Evolutionary conservation across 2,329 filamentous ascomycete species (phyloP).

Genomic region (Cladophialophora yegresii): DNA sequence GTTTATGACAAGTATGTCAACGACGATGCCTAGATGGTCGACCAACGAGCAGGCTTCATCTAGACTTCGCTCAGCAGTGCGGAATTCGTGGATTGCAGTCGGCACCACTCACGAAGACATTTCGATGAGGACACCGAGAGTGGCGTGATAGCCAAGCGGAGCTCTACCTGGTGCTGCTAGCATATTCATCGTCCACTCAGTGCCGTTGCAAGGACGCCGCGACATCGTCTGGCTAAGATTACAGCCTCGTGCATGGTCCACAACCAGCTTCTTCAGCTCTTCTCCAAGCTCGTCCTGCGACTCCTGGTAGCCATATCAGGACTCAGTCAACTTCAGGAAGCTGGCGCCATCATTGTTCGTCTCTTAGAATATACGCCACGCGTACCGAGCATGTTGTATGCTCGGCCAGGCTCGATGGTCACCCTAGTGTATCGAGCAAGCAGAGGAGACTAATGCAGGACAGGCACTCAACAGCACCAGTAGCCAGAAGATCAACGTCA

Average conservation of each 20-base stretch:
- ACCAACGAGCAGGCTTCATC: neutral
- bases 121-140: neutral
- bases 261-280: slow-evolving; percentile 20
- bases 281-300: slow-evolving; percentile 14
- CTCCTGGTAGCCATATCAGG: slow-evolving; percentile 20
- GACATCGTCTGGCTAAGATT: neutral
- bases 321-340: slow-evolving; percentile 19
- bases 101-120: neutral
- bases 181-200: neutral
- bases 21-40: slow-evolving; percentile 40
- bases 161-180: neutral
- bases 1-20: slow-evolving; percentile 54
- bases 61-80: neutral
- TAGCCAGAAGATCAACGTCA: slow-evolving; percentile 11
- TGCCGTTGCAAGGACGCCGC: neutral
- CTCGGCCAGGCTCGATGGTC: neutral
- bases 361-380: slow-evolving; percentile 24
- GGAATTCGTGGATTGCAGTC: neutral
- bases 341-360: slow-evolving; percentile 21
- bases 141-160: neutral
- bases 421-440: neutral
- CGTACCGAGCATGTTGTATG: slow-evolving; percentile 24
- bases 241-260: neutral
- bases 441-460: neutral
- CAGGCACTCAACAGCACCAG: slow-evolving; percentile 9